Conservation (phyloP, 345 rosid species). For the Euclidium syriacum region DNA sequence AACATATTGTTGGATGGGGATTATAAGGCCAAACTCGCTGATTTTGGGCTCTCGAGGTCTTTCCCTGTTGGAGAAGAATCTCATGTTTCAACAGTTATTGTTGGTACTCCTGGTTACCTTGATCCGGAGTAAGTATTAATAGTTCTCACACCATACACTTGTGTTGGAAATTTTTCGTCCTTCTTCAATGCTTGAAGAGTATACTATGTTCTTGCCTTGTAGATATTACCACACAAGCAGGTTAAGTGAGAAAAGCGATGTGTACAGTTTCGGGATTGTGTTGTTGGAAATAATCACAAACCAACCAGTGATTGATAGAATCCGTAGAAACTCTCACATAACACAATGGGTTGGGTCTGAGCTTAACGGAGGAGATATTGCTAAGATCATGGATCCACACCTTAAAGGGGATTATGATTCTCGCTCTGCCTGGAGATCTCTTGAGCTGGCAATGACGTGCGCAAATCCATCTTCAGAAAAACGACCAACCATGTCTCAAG, state of each 20-base stretch:
- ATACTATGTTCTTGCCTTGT: neutral
- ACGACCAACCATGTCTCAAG: slow-evolving; percentile 30
- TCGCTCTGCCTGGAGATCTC: slow-evolving; percentile 26
- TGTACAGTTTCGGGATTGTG: neutral
- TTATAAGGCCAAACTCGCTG: slow-evolving; percentile 39
- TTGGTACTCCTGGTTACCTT: slow-evolving; percentile 39
- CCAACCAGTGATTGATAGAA: neutral
- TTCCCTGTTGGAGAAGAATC: slow-evolving; percentile 28
- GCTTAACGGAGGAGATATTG: slow-evolving; percentile 14
- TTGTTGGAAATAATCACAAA: neutral
- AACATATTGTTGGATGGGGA: slow-evolving; percentile 39
- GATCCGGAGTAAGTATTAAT: slow-evolving; percentile 46
- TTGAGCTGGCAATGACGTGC: slow-evolving; percentile 27
- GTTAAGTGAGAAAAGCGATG: neutral
- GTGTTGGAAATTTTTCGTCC: neutral
- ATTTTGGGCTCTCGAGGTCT: slow-evolving; percentile 41
- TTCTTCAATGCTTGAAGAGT: neutral
- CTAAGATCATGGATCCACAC: slow-evolving; percentile 25
- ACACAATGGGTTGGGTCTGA: neutral
- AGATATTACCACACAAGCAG: neutral
- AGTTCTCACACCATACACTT: neutral
- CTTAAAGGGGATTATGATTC: slow-evolving; percentile 10
- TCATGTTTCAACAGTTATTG: slow-evolving; percentile 24
- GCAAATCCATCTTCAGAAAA: slow-evolving; percentile 4
- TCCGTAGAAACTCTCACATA: neutral